These are phyloP conservation scores for Phanerochaete carnosa DNA, from an alignment of 768 basidiomycete genomes.

Conservation along the genomic window DNA sequence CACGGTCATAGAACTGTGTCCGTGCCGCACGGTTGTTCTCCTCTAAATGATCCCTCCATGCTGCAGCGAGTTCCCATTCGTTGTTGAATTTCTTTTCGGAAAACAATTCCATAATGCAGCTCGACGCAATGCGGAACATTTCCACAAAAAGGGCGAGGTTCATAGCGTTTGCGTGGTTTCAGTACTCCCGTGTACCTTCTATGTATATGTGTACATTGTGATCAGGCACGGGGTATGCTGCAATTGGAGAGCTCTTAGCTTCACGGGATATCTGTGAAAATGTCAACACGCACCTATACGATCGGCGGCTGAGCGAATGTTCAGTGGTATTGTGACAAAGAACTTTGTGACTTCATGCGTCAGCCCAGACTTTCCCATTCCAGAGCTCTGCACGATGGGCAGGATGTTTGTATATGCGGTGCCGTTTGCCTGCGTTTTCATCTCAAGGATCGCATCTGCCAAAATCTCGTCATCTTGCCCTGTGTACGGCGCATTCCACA, in stretches of 20 bases:
- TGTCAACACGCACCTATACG: neutral
- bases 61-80: neutral
- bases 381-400: conserved; percentile 13
- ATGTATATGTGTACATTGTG: neutral
- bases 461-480: neutral
- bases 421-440: neutral
- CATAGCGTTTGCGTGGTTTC: neutral
- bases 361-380: conserved; percentile 28
- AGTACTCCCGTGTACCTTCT: neutral
- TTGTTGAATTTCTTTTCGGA: neutral
- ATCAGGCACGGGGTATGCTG: neutral
- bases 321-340: conserved; percentile 25
- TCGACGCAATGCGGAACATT: neutral
- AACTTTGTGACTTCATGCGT: conserved; percentile 22
- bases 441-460: neutral
- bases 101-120: neutral
- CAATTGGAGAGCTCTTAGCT: too few relatives aligned
- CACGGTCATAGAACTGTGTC: neutral
- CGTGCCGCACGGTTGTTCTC: neutral
- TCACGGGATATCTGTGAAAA: neutral
- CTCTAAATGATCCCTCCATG: neutral
- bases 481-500: neutral
- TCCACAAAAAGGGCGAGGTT: neutral
- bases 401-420: neutral
- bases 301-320: conserved; percentile 14